A percentile compares a stretch with the other conserved stretches of the same genome.
Evolutionary conservation across 441 rosid genomes (phyloP).

Genomic region (Capsella rubella): DNA sequence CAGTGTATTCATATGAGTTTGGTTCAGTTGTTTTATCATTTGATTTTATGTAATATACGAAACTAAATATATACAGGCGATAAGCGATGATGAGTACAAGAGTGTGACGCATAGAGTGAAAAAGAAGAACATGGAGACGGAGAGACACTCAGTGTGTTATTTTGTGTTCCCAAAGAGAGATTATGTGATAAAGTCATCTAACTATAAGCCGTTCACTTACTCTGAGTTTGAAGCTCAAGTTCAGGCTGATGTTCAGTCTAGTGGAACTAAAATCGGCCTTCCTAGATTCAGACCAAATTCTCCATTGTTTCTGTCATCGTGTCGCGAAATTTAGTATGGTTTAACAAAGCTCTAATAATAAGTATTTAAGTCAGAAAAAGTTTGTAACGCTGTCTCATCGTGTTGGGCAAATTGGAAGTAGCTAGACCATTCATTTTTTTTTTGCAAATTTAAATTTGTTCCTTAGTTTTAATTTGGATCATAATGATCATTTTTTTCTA

Average conservation of each 20-base stretch:
- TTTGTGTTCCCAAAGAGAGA: conserved; percentile 74
- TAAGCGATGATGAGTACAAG: conserved; percentile 67
- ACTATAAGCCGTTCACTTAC: conserved; percentile 75
- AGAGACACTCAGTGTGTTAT: conserved; percentile 76
- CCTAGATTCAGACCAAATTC: conserved; percentile 53
- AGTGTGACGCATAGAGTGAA: conserved; percentile 77
- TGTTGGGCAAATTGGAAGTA: conserved; percentile 6
- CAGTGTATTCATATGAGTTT: not conserved
- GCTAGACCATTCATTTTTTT: not conserved
- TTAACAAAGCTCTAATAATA: not conserved
- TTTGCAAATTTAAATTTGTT: not conserved
- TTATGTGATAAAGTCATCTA: conserved; percentile 61
- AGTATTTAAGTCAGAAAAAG: not conserved
- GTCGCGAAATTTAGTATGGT: not conserved
- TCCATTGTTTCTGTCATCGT: conserved; percentile 14
- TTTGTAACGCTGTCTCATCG: conserved; percentile 3
- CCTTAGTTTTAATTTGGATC: too few relatives aligned
- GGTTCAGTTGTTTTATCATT: not conserved
- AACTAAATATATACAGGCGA: conserved; percentile 48
- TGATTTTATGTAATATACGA: not conserved
- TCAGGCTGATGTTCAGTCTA: conserved; percentile 57
- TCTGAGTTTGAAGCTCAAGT: conserved; percentile 69
- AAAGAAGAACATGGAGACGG: conserved; percentile 43
- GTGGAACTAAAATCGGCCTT: conserved; percentile 72
- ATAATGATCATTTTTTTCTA: not conserved